Conservation (phyloP, 148 eudicot species). For the Pharnaceum exiguum region DNA sequence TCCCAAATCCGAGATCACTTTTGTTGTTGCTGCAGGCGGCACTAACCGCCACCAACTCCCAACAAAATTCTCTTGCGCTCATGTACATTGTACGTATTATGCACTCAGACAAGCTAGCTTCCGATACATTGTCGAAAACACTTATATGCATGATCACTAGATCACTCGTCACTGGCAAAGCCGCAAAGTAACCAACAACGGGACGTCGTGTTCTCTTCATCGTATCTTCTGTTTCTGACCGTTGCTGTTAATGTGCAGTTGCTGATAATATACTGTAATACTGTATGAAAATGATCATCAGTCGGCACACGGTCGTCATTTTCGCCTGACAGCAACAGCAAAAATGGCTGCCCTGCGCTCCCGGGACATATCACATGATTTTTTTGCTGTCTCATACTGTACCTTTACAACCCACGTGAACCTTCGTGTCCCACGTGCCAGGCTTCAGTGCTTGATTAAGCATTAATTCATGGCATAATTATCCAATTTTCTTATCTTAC, state of each 20-base stretch:
- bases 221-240: not conserved
- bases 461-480: too few species aligned
- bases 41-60: not conserved
- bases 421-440: not conserved
- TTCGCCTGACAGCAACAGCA: slow-evolving; percentile 8
- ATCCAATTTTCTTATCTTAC: too few species aligned
- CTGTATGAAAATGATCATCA: too few species aligned
- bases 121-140: not conserved
- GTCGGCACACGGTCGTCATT: not conserved
- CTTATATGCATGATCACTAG: too few species aligned
- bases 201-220: too few species aligned
- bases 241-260: not conserved
- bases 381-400: not conserved
- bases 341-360: not conserved
- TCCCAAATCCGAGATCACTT: not conserved
- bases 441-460: not conserved
- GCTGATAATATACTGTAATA: not conserved
- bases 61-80: not conserved
- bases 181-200: too few species aligned
- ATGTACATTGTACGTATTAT: not conserved
- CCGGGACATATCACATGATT: slow-evolving; percentile 16
- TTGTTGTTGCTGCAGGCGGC: not conserved
- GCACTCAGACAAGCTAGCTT: too few species aligned
- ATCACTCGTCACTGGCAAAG: too few species aligned
- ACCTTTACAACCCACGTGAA: slow-evolving; percentile 9